Base-by-base conservation (phyloP, 306 rosid species). In the Elaeagnus macrophylla region DNA sequence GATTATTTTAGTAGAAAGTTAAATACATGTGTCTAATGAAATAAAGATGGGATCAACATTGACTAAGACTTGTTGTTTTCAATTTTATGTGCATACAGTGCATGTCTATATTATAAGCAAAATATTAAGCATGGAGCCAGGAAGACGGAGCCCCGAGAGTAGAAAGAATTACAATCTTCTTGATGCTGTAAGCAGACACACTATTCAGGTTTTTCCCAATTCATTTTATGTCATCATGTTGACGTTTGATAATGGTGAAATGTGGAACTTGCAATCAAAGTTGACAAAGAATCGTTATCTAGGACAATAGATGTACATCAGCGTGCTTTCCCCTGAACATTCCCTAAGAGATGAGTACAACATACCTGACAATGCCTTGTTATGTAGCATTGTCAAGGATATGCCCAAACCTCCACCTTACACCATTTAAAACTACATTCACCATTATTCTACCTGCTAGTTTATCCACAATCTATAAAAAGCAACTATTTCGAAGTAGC, bases 141-240 rank as follows among this genome's bases (percentile, higher is more conserved):
- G 96, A 16, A 62, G 20, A 1, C 84, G 96, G 96, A 51, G 73
- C 39, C 88, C 90, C 0, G 94, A 69, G 10, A 69, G 69, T 17
- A 75, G 90, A 51, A 75, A 14, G 53, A 54, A 43, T 64, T 85
- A 82, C 60, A 82, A 88, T 59, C 85, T 84, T 60, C 79, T 88
- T 4, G 96, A 88, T 7, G 94, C 74, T 0, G 76, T 88, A 60
- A 88, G 85, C 77, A 77, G 94, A 41, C 79, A 88, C 71, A 81
- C 94, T 0, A 25, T 88, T 17, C 94, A 79, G 43, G 90, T 88
- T 7, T 84, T 39, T 56, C 96, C 96, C 0, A 83, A 86, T 39
- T 84, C 83, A 2, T 84, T 80, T 78, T 88, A 81, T 5, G 88
- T 88, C 0, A 66, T 84, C 18, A 46, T 84, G 61, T n/a, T 76